Evolutionary conservation across 1,284 basidiomycete genomes (phyloP), one percentile per base, ranked within the genome.

Genomic region (Taiwanofungus camphoratus): DNA sequence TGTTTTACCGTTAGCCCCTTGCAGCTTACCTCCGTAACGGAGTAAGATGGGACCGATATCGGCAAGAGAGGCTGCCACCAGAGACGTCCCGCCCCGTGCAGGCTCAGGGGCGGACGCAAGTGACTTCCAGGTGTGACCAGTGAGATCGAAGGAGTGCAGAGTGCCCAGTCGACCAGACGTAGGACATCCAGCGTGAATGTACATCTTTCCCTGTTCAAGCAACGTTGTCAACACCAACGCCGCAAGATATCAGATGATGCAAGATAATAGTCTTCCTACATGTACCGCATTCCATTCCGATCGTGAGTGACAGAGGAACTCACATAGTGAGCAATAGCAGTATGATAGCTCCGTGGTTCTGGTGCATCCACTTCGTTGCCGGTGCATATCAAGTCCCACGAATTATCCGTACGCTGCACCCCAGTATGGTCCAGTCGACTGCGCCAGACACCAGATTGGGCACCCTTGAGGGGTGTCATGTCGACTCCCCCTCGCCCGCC

Each of bases 131-230:
- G 40, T 48, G 9, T 48, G 42, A 2, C 53, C 50, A 2, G 39
- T 31, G 36, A 68, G 40, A 36, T 68, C 57, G 48, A 68, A 66
- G n/a, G 61, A 55, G 31, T 70, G 62, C 35, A 73, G 44, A 2
- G 60, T 52, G 30, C 49, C 42, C 4, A 66, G 55, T 22, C 68
- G 58, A 8, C 67, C 68, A 8, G 56, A 53, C 0, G 55, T 42
- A 0, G 68, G 69, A 36, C 68, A 71, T 4, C 71, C 71, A 0
- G 70, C 69, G 27, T 71, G 71, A 13, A 71, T 48, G 51, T 67
- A 71, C 7, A 72, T 37, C 31, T 54, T 63, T 4, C 52, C 58
- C 65, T 71, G 33, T 5, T 31, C n/a, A 22, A 12, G n/a, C 27
- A 27, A 29, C 32, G 11, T 23, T 13, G n/a, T n/a, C n/a, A n/a